Evolutionary conservation across 345 rosid genomes (phyloP), one percentile per base, ranked within the genome.

Genomic region (Diplotaxis tenuifolia): DNA sequence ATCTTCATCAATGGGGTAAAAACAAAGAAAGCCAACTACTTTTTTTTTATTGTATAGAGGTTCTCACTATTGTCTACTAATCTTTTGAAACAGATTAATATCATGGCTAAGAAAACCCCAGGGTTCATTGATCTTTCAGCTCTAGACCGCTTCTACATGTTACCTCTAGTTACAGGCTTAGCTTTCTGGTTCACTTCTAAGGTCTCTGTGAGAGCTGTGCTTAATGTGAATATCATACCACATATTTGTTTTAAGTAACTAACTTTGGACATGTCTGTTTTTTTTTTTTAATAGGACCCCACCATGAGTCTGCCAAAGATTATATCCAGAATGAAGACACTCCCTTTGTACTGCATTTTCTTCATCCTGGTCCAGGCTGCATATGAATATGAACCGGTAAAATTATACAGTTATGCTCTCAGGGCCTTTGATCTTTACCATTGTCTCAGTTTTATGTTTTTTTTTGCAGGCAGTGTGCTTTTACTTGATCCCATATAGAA

Each of bases 1-100:
- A 73, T 76, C 64, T 86, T 83, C 73, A 68, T 84, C 65, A 22
- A 64, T 15, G 88, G 84, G 55, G 93, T 86, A 83, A 80, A 12
- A 12, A n/a, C n/a, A n/a, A n/a, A n/a, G n/a, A n/a, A n/a, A n/a
- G n/a, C n/a, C n/a, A n/a, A n/a, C n/a, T n/a, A n/a, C n/a, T n/a
- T n/a, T n/a, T n/a, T n/a, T n/a, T n/a, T n/a, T n/a, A n/a, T n/a
- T n/a, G n/a, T n/a, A n/a, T n/a, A n/a, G n/a, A n/a, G n/a, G n/a
- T n/a, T n/a, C n/a, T n/a, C n/a, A n/a, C n/a, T n/a, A n/a, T n/a
- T n/a, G 23, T 32, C 6, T 72, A 38, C 3, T 73, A 12, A 32
- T 59, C 25, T 22, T 57, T 18, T 42, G 7, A 14, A 7, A 62
- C 79, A 82, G 92, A 81, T 87, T 29, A 7, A 22, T 25, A 77